A percentile compares a stretch with the other conserved stretches of the same genome.
Conservation (phyloP, 805 yeast genomes). For the Osmozyma mogii region DNA sequence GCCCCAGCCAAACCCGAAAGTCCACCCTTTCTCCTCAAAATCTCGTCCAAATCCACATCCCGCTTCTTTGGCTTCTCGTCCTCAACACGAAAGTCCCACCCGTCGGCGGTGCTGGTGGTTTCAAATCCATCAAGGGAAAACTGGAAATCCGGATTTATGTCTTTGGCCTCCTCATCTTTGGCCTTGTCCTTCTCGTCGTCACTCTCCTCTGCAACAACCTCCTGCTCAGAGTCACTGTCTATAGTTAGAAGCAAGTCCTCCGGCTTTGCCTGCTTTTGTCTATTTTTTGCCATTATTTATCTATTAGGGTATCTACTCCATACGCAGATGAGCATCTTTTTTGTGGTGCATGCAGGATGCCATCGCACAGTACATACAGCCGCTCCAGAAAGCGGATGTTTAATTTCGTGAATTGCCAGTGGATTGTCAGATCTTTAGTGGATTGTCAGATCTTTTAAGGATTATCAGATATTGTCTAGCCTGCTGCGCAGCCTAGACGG, state of each 20-base stretch:
- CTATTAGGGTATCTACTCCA: too few relatives aligned
- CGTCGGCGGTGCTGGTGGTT: constrained; percentile 44
- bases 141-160: constrained; percentile 64
- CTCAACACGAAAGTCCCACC: constrained; percentile 74
- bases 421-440: too few relatives aligned
- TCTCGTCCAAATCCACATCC: constrained; percentile 81
- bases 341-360: too few relatives aligned
- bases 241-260: constrained; percentile 67
- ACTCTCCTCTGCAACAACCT: constrained; percentile 10
- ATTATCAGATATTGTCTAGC: too few relatives aligned
- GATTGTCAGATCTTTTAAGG: too few relatives aligned
- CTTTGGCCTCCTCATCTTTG: constrained; percentile 28
- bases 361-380: too few relatives aligned
- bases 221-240: constrained; percentile 63
- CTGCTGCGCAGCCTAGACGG: too few relatives aligned
- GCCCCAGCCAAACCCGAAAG: constrained; percentile 46
- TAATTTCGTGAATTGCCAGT: too few relatives aligned
- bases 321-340: too few relatives aligned
- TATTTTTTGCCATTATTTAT: constrained; percentile 9
- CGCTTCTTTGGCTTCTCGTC: constrained; percentile 23
- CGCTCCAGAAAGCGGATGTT: too few relatives aligned
- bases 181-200: constrained; percentile 19
- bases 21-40: constrained; percentile 80
- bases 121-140: constrained; percentile 61
- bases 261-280: constrained; percentile 7